phyloP scores from a whole-genome alignment of 192 early-diverging fungal genomes.

The Cladochytrium replicatum region DNA sequence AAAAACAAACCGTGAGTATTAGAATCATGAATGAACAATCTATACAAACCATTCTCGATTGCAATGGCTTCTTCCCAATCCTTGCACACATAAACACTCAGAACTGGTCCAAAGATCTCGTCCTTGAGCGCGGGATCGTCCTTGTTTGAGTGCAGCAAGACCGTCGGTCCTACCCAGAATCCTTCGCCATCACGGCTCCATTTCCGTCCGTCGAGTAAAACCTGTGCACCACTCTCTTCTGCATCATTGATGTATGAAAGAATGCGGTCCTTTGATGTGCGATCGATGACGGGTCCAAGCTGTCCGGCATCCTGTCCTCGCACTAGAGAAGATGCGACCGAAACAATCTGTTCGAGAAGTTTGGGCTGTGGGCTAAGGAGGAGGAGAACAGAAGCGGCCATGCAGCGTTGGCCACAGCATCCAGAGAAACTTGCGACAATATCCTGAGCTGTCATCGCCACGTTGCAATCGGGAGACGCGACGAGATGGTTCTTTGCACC shows the following conservation, averaged over 20 bases:
- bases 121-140: slow-evolving; percentile 54
- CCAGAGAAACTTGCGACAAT: slow-evolving; percentile 68
- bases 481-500: slow-evolving; percentile 66
- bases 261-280: slow-evolving; percentile 50
- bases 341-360: slow-evolving; percentile 52
- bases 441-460: slow-evolving; percentile 68
- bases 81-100: slow-evolving; percentile 50
- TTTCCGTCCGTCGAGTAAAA: slow-evolving; percentile 62
- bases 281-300: slow-evolving; percentile 73
- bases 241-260: slow-evolving; percentile 48
- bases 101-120: slow-evolving; percentile 78
- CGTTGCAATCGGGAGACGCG: slow-evolving; percentile 63
- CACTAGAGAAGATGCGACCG: slow-evolving; percentile 38
- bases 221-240: slow-evolving; percentile 38
- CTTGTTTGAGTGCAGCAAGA: slow-evolving; percentile 48
- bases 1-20: too few relatives aligned
- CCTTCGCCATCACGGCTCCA: slow-evolving; percentile 31
- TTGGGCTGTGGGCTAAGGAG: slow-evolving; percentile 58
- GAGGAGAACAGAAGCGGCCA: slow-evolving; percentile 55
- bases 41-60: slow-evolving; percentile 71
- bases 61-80: slow-evolving; percentile 53
- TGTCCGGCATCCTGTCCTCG: slow-evolving; percentile 41
- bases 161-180: slow-evolving; percentile 66
- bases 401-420: slow-evolving; percentile 71
- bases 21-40: too few relatives aligned